These are phyloP conservation scores for Coffea humblotiana DNA, from an alignment of 305 asterid genomes.

Conservation along the genomic window DNA sequence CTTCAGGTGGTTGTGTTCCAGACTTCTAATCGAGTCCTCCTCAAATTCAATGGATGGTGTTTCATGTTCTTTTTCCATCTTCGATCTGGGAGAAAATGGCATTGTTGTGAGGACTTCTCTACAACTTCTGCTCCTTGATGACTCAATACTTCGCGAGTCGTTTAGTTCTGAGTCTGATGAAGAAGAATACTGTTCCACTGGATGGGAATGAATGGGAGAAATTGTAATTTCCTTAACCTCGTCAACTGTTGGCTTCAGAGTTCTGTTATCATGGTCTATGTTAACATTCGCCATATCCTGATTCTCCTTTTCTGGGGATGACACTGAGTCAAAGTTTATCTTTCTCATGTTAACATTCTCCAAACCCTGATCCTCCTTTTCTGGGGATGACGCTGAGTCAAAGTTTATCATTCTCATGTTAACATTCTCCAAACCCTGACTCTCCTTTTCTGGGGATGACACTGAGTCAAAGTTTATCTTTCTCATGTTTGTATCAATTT, in stretches of 20 bases:
- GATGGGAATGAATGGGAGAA: slow-evolving; percentile 1
- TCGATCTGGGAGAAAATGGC: slow-evolving; percentile 19
- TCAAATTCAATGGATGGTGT: slow-evolving; percentile 20
- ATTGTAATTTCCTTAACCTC: slow-evolving; percentile 12
- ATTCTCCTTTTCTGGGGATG: slow-evolving; percentile 30
- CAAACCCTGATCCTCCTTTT: not conserved
- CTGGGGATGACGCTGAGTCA: no score
- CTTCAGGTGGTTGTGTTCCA: slow-evolving; percentile 23
- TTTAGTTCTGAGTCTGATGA: slow-evolving; percentile 43
- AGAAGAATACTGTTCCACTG: slow-evolving; percentile 38
- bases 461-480: slow-evolving; percentile 16
- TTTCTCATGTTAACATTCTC: slow-evolving; percentile 22
- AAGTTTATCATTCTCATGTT: not conserved
- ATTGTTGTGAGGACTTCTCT: slow-evolving; percentile 35
- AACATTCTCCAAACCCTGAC: slow-evolving; percentile 22
- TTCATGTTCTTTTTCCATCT: slow-evolving; percentile 31
- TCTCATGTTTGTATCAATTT: slow-evolving; percentile 31
- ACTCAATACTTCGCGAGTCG: slow-evolving; percentile 22
- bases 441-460: slow-evolving; percentile 29
- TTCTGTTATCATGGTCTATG: slow-evolving; percentile 1
- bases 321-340: slow-evolving; percentile 15
- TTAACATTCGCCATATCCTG: slow-evolving; percentile 22
- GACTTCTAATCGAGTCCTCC: slow-evolving; percentile 10
- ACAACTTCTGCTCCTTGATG: slow-evolving; percentile 56
- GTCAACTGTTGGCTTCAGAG: slow-evolving; percentile 8